Evolutionary conservation across 129 eudicot species (phyloP).

Genomic region (Sambucus nigra): DNA sequence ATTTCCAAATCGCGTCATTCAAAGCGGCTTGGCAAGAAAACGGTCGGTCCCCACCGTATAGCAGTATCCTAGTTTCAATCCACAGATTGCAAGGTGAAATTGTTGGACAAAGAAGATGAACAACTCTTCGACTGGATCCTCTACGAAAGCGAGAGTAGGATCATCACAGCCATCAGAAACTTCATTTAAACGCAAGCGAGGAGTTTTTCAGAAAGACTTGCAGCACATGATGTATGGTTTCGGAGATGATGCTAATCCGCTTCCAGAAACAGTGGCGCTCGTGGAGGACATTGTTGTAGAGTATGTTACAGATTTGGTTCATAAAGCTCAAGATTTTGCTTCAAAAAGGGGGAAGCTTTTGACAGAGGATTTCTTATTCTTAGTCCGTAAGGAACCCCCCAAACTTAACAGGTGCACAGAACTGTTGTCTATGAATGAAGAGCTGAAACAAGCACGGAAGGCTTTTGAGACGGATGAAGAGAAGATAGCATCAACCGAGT

Average conservation of each 20-base stretch:
- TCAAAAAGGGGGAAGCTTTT: slow-evolving; percentile 93
- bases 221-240: slow-evolving; percentile 98
- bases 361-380: slow-evolving; percentile 84
- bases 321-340: slow-evolving; percentile 92
- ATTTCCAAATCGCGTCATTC: too few species aligned
- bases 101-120: slow-evolving; percentile 34
- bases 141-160: slow-evolving; percentile 42
- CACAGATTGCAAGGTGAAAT: not conserved
- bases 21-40: too few species aligned
- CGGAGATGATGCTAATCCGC: slow-evolving; percentile 77
- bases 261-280: slow-evolving; percentile 91
- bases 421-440: slow-evolving; percentile 81
- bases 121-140: slow-evolving; percentile 31
- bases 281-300: slow-evolving; percentile 96
- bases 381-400: slow-evolving; percentile 86
- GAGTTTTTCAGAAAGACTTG: slow-evolving; percentile 81
- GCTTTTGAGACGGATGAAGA: slow-evolving; percentile 77
- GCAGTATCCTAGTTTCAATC: too few species aligned
- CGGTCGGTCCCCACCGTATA: too few species aligned
- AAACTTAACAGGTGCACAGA: slow-evolving; percentile 78
- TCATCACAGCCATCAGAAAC: slow-evolving; percentile 63
- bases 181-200: slow-evolving; percentile 66
- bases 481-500: slow-evolving; percentile 37
- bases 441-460: slow-evolving; percentile 90
- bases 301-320: slow-evolving; percentile 93